Percentiles rank a stretch among this genome's conserved stretches.
Evolutionary conservation across 78 protist species (phyloP).

Genomic region (Bigelowiella natans): DNA sequence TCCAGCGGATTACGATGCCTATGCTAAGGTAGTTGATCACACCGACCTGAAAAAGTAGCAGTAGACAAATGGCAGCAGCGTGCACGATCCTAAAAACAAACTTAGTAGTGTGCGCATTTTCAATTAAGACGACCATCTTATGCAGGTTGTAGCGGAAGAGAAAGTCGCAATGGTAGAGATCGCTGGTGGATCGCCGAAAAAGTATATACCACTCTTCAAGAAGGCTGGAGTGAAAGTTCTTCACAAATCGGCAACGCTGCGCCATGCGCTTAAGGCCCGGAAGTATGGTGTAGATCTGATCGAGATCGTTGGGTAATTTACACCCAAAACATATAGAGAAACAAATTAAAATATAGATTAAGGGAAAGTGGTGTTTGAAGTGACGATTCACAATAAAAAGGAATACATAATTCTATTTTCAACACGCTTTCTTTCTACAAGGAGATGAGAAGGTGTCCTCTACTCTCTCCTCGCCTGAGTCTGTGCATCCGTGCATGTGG

Average conservation of each 20-base stretch:
- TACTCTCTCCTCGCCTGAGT: no score
- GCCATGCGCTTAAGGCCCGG: constrained; percentile 40
- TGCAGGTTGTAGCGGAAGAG: constrained; percentile 33
- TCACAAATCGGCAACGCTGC: constrained; percentile 41
- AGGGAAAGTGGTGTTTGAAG: not conserved
- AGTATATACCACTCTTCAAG: not conserved
- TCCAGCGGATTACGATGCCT: constrained; percentile 28
- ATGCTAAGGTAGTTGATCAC: not conserved
- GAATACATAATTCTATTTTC: not conserved
- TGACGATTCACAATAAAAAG: not conserved
- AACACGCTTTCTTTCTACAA: not conserved
- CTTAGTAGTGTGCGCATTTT: not conserved
- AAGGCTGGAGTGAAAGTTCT: not conserved
- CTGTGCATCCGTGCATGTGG: no score
- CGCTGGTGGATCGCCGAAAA: constrained; percentile 43
- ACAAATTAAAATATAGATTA: not conserved
- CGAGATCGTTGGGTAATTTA: constrained; percentile 37
- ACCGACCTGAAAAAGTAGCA: no score
- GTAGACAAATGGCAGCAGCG: no score
- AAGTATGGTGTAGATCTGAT: constrained; percentile 32
- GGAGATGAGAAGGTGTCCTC: no score
- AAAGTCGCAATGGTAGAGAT: constrained; percentile 37
- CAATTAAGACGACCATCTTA: not conserved
- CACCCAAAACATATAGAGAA: not conserved
- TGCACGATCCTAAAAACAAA: not conserved